These are phyloP conservation scores for Phytophthora pisi DNA, from an alignment of 352 stramenopile species.

Conservation along the genomic window DNA sequence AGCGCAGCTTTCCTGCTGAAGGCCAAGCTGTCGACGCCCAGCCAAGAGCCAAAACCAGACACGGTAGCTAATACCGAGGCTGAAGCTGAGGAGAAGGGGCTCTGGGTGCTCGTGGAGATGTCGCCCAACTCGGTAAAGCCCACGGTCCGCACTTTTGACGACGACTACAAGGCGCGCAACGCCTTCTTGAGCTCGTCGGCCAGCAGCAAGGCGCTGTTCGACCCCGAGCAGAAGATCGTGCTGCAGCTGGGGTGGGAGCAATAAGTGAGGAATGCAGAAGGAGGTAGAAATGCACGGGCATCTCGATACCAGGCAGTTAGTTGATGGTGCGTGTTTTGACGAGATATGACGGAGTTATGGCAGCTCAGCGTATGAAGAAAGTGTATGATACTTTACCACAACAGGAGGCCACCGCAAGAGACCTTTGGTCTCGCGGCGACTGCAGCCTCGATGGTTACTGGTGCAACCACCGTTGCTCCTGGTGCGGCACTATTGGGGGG, in stretches of 20 bases:
- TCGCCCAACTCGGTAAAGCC: slow-evolving; percentile 4
- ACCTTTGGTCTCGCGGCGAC: no score
- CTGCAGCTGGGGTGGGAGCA: slow-evolving; percentile 16
- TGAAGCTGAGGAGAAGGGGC: slow-evolving; percentile 4
- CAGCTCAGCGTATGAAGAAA: background rate
- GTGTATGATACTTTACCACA: no score
- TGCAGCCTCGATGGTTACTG: no score
- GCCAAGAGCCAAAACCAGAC: background rate
- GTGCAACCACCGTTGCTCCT: no score
- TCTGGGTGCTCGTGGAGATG: slow-evolving; percentile 27
- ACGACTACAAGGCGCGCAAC: slow-evolving; percentile 30
- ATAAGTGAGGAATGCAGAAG: slow-evolving; percentile 1
- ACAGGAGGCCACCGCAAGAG: no score
- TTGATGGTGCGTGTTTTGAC: background rate
- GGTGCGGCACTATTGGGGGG: no score
- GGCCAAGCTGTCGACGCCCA: background rate
- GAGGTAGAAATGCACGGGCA: background rate
- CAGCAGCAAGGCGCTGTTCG: slow-evolving; percentile 27
- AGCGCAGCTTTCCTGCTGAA: slow-evolving; percentile 19
- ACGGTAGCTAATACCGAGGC: background rate
- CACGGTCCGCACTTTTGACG: slow-evolving; percentile 8
- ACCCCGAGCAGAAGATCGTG: slow-evolving; percentile 15
- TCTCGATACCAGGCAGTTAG: no score
- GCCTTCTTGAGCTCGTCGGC: slow-evolving; percentile 22
- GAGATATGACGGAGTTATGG: background rate